Conservation (phyloP, 2,329 filamentous ascomycete species). For the Aspergillus sp. region DNA sequence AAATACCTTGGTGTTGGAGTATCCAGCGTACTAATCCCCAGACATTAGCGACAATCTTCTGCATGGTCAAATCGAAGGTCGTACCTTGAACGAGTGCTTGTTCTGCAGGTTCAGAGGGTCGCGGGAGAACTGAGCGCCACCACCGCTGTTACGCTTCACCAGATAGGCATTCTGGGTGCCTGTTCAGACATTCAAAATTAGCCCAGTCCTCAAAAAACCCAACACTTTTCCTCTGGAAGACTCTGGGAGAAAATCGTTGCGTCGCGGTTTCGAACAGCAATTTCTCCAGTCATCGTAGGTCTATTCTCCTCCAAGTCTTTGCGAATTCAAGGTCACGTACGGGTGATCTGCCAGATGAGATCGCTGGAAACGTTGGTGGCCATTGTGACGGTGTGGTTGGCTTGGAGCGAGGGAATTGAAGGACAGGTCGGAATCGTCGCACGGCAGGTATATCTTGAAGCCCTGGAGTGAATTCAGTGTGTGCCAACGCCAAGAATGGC, state of each 20-base stretch:
- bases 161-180: constrained; percentile 87
- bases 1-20: constrained; percentile 86
- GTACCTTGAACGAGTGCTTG: constrained; percentile 85
- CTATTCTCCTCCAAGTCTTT: not conserved
- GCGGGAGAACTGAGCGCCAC: constrained; percentile 85
- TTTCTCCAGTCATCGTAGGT: not conserved
- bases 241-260: constrained; percentile 11
- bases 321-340: constrained; percentile 60
- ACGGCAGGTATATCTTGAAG: constrained; percentile 15
- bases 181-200: constrained; percentile 41
- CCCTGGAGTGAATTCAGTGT: constrained; percentile 22
- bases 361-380: constrained; percentile 75
- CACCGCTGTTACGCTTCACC: constrained; percentile 79
- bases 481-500: constrained; percentile 28
- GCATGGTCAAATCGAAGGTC: too few species aligned
- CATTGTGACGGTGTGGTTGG: constrained; percentile 35
- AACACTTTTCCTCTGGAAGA: not conserved
- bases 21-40: constrained; percentile 91
- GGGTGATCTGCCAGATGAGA: constrained; percentile 91
- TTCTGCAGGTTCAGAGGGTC: constrained; percentile 93
- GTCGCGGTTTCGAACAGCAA: not conserved
- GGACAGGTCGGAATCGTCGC: constrained; percentile 21
- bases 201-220: constrained; percentile 1
- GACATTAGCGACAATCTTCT: too few species aligned
- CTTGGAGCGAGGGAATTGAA: constrained; percentile 19